Base-by-base conservation (phyloP, 2,329 filamentous ascomycete genomes). In the Apiospora malaysiana region DNA sequence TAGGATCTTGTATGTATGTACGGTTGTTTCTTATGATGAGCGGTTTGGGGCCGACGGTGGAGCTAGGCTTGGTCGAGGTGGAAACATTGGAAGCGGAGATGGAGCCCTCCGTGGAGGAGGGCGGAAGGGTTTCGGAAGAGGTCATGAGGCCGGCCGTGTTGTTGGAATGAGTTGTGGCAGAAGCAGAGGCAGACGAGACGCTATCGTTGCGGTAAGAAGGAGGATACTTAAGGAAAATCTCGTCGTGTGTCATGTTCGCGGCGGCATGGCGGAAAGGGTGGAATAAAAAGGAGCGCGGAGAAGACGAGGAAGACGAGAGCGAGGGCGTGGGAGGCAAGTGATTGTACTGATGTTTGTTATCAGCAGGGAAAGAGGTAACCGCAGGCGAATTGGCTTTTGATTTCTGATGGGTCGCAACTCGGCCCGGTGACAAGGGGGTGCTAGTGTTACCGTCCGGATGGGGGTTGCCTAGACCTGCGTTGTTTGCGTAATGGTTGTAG, bases 21-120 rank as follows among this genome's bases (percentile, higher is more conserved):
- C 94, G 92, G 69, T 94, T 94, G 83, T 96, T 92, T 77, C 92
- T 91, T 74, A 91, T 83, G 74, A 92, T 83, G 77, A 95, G 92
- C 9, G 91, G 90, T 75, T 84, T 85, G 25, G 80, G 70, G 9
- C 73, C 74, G 40, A 74, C 70, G 47, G 45, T 63, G 47, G 75
- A 71, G 21, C 71, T 73, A 5, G 67, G 46, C 69, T 71, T 80
- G 73, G 74, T 77, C 63, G 66, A 76, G 21, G 66, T 76, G 32
- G 70, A 79, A 42, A 73, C 73, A 23, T 76, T 77, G 14, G 74
- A 74, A 9, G 77, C 75, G 14, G 79, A 79, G 69, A 76, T 79
- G 70, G 75, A 77, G 56, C 75, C 83, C 66, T 86, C 86, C 47
- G 81, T 81, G 32, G 82, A 83, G 70, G 81, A 82, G 27, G 82